phyloP scores from a whole-genome alignment of 164 flowering plant species.

The Akebia trifoliata region DNA sequence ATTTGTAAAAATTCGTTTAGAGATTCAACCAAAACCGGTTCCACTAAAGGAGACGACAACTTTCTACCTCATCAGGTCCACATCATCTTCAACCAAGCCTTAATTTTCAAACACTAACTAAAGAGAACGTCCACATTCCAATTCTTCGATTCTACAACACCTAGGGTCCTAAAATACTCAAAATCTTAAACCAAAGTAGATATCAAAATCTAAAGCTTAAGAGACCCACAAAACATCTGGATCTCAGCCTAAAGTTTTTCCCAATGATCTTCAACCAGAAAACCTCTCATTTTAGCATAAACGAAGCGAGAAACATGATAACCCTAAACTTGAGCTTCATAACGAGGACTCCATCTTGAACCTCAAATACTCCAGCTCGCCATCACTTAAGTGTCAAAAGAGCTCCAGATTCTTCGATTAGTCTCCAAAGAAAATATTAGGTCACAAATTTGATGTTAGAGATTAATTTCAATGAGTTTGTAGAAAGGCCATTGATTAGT shows the following conservation, averaged over 20 bases:
- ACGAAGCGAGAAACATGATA: not conserved
- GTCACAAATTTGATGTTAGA: not conserved
- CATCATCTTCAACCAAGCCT: constrained; percentile 25
- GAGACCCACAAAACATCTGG: not conserved
- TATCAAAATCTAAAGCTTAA: not conserved
- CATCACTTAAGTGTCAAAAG: not conserved
- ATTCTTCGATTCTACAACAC: not conserved
- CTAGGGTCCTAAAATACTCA: constrained; percentile 2
- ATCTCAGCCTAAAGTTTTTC: constrained; percentile 6
- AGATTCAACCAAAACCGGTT: constrained; percentile 32
- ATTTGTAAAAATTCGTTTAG: not conserved
- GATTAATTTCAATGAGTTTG: not conserved
- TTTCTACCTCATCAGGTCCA: constrained; percentile 42
- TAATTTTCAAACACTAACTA: constrained; percentile 7
- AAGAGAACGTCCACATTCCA: not conserved
- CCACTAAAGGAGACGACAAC: constrained; percentile 27
- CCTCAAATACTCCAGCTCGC: not conserved
- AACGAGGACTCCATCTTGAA: too few relatives aligned
- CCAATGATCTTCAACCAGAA: not conserved
- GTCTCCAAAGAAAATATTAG: not conserved
- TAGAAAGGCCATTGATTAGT: constrained; percentile 28
- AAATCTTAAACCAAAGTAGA: too few relatives aligned
- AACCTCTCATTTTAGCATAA: not conserved
- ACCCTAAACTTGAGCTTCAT: not conserved
- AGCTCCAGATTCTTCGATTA: constrained; percentile 4